Evolutionary conservation across 2,329 filamentous ascomycete genomes (phyloP).

Genomic region (Xylaria sp.): DNA sequence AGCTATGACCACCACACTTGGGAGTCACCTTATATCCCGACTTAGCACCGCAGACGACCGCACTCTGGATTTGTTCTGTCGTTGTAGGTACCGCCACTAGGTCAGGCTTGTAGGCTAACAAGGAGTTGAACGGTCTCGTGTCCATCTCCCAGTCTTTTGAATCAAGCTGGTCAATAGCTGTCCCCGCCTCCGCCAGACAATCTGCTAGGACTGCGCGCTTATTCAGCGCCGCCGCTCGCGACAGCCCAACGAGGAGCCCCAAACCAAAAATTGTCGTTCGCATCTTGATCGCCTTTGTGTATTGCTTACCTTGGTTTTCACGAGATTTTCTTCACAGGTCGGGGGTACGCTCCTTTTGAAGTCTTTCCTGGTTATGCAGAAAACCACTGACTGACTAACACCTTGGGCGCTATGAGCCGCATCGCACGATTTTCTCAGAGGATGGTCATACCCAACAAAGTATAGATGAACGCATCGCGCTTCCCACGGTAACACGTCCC

Average conservation of each 20-base stretch:
- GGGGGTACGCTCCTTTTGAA: slow-evolving; percentile 29
- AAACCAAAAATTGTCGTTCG: slow-evolving; percentile 39
- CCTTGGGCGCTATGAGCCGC: slow-evolving; percentile 20
- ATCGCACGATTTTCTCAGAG: slow-evolving; percentile 42
- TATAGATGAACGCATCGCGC: slow-evolving; percentile 37
- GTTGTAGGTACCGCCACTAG: slow-evolving; percentile 56
- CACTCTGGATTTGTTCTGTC: slow-evolving; percentile 55
- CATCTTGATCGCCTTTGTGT: slow-evolving; percentile 37
- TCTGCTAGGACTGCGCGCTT: slow-evolving; percentile 45
- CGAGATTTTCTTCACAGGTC: not conserved
- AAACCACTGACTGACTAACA: slow-evolving; percentile 29
- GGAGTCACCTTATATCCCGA: slow-evolving; percentile 56
- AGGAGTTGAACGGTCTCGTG: slow-evolving; percentile 45
- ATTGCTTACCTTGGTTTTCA: not conserved
- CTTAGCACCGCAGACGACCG: slow-evolving; percentile 56
- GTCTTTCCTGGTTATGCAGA: slow-evolving; percentile 28
- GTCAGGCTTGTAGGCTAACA: slow-evolving; percentile 49
- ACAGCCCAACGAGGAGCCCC: slow-evolving; percentile 41
- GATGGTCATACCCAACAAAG: slow-evolving; percentile 39
- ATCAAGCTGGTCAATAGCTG: slow-evolving; percentile 42
- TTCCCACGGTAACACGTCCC: slow-evolving; percentile 43
- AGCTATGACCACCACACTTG: slow-evolving; percentile 61
- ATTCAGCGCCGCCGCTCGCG: slow-evolving; percentile 40
- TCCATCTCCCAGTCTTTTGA: slow-evolving; percentile 47
- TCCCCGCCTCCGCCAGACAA: slow-evolving; percentile 42